phyloP scores from a whole-genome alignment of 2,329 filamentous ascomycete species.

The Aspergillus terreus region DNA sequence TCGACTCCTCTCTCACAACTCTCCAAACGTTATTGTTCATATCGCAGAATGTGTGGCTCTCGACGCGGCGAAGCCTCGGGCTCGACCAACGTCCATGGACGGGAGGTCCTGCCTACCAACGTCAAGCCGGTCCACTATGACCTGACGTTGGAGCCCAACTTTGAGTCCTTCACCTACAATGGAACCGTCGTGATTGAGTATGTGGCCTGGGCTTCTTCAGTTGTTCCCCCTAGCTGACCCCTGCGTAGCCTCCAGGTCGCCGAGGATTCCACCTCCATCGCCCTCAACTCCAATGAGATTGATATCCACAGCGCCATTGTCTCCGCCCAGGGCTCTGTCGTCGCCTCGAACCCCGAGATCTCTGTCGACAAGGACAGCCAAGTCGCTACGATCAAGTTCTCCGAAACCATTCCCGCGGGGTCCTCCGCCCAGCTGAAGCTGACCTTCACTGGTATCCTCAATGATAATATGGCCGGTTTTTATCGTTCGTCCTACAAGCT shows the following conservation, averaged over 20 bases:
- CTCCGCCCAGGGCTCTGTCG: conserved; percentile 51
- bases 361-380: conserved; percentile 76
- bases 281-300: conserved; percentile 83
- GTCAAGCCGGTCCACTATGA: conserved; percentile 92
- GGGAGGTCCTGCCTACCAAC: conserved; percentile 86
- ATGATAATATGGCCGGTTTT: conserved; percentile 97
- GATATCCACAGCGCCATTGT: conserved; percentile 74
- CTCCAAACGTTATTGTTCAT: conserved; percentile 64
- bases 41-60: conserved; percentile 71
- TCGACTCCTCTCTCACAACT: conserved; percentile 27
- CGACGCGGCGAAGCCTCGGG: conserved; percentile 54
- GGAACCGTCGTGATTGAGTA: conserved; percentile 80
- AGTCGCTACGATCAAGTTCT: conserved; percentile 76
- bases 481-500: conserved; percentile 93
- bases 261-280: conserved; percentile 79
- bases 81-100: conserved; percentile 60
- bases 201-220: conserved; percentile 17
- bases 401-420: conserved; percentile 67
- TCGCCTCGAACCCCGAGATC: conserved; percentile 63
- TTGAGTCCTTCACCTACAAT: conserved; percentile 81
- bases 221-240: conserved; percentile 5
- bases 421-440: conserved; percentile 74
- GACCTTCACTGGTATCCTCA: conserved; percentile 74
- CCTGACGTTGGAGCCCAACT: conserved; percentile 85
- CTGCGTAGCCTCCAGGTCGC: conserved; percentile 66